Base-by-base conservation (phyloP, 108 stramenopile species). In the Parietichytrium sp. region DNA sequence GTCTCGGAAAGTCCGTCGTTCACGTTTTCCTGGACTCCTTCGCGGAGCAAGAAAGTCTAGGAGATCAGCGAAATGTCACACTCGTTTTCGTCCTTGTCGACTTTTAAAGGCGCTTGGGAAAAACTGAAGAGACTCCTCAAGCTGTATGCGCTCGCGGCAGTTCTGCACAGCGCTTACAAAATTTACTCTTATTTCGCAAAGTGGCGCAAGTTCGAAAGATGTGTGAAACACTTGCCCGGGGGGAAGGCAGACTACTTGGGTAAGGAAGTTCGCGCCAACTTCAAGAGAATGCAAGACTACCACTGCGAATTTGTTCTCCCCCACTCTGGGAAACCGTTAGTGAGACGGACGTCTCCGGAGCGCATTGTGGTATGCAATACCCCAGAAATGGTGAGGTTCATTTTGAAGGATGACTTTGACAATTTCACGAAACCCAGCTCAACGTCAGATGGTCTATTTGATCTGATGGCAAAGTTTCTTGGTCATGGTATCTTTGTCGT, bases 401-500 rank as follows among this genome's bases (percentile, higher is more conserved):
- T 91, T 4, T 81, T 91, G 33, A 84, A 80, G 42, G 83, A 84
- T 47, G 51, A 84, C 16, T 89, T 91, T 55, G 80, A 55, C 45
- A 86, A 83, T 50, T 88, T 85, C 79, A 85, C 50, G 23, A 91
- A 91, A 61, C 87, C 86, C 3, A 15, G 26, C 4, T 4, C 49
- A n/a, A 51, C 42, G 47, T 38, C 42, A 10, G 16, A 45, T 3
- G 20, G 23, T 6, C 42, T 72, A 6, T 72, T 72, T 2, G 61
- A 10, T 6, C 33, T 72, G 29, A 50, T 87, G 10, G 26, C 29
- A 12, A 79, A 78, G 50, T 55, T 89, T 26, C 47, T 88, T 13
- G 88, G 90, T 15, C 61, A 81, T 51, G 87, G 87, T 12, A 88
- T 90, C 53, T 88, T 90, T 78, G 52, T 50, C 26, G 52, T 72